Evolutionary conservation across 2,329 filamentous ascomycete species (phyloP).

Genomic region (Alternaria sp.): DNA sequence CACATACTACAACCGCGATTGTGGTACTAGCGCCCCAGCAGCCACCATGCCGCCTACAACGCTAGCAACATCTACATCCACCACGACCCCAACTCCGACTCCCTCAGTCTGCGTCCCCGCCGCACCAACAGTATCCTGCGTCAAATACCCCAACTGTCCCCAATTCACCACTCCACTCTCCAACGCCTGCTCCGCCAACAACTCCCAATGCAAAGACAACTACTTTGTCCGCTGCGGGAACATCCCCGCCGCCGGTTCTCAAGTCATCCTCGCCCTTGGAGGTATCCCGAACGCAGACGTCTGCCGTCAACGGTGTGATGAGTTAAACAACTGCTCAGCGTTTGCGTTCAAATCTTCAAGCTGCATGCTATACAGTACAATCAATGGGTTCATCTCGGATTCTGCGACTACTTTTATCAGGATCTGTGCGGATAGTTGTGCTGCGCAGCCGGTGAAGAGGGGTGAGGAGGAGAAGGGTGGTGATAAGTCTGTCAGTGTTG

Average conservation of each 20-base stretch:
- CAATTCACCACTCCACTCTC: not conserved
- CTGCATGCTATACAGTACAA: not conserved
- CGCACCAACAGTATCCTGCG: not conserved
- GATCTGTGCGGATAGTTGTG: not conserved
- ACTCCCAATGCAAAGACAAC: not conserved
- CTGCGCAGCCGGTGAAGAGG: not conserved
- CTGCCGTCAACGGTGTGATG: not conserved
- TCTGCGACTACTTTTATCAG: not conserved
- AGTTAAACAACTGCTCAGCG: not conserved
- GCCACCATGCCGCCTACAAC: not conserved
- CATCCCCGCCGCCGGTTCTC: not conserved
- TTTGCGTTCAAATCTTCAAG: not conserved
- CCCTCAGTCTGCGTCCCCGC: not conserved
- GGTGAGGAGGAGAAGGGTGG: not conserved
- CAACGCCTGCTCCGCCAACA: not conserved
- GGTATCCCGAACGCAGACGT: not conserved
- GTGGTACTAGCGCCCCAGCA: not conserved
- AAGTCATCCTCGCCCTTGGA: not conserved
- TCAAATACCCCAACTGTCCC: not conserved
- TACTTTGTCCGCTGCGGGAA: not conserved
- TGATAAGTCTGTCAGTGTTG: not conserved
- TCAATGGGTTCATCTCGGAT: not conserved
- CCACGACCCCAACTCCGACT: not conserved
- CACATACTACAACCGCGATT: not conserved
- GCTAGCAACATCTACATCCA: not conserved